Evolutionary conservation across 2,329 filamentous ascomycete species (phyloP).

Genomic region (Cytospora chrysosperma): DNA sequence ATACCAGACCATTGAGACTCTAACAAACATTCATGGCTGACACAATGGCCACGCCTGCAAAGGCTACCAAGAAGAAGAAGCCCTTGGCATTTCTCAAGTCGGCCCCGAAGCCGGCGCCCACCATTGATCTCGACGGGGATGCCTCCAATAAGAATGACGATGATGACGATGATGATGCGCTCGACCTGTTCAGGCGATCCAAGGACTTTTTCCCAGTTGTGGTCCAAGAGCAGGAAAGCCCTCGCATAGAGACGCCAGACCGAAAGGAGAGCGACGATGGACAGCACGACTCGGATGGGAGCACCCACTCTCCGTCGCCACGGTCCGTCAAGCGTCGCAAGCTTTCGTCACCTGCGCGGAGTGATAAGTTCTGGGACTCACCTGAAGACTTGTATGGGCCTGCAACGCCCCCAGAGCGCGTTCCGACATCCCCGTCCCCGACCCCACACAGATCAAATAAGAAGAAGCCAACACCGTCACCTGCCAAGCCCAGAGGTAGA

Average conservation of each 20-base stretch:
- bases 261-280: background rate
- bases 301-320: background rate
- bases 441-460: background rate
- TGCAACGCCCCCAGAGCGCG: constrained; percentile 16
- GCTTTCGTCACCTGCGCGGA: constrained; percentile 8
- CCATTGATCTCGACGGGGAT: background rate
- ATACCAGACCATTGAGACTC: background rate
- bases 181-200: constrained; percentile 51
- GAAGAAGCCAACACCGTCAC: constrained; percentile 4
- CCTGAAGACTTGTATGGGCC: constrained; percentile 21
- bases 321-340: constrained; percentile 20
- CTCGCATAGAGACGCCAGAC: constrained; percentile 17
- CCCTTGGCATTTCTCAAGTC: constrained; percentile 30
- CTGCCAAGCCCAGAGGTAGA: constrained; percentile 18
- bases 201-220: constrained; percentile 48
- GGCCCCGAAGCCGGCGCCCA: background rate
- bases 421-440: background rate
- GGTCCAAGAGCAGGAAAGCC: constrained; percentile 28
- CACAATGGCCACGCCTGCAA: constrained; percentile 6
- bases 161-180: constrained; percentile 36
- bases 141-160: constrained; percentile 3
- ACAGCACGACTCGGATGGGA: constrained; percentile 26
- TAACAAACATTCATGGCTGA: constrained; percentile 8
- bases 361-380: background rate
- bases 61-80: constrained; percentile 27